A percentile compares a stretch with the other conserved stretches of the same genome.
Evolutionary conservation across 2,329 filamentous ascomycete genomes (phyloP).

Genomic region (Didymella segeticola): DNA sequence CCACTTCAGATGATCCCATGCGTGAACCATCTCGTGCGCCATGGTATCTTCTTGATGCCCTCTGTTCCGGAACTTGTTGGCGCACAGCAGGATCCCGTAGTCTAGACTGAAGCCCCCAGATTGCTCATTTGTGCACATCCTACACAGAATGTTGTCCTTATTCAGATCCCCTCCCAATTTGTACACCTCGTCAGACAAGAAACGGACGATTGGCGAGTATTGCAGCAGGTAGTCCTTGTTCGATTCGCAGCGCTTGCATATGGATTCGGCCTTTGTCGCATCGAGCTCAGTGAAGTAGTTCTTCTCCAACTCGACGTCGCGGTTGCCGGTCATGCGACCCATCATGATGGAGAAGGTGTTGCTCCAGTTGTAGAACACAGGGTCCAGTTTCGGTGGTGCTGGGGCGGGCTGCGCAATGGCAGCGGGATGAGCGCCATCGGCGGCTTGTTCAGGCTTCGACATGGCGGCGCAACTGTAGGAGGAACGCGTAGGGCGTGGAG

Average conservation of each 20-base stretch:
- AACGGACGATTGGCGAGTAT: slow-evolving; percentile 85
- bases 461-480: slow-evolving; percentile 19
- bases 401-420: slow-evolving; percentile 26
- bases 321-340: slow-evolving; percentile 57
- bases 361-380: slow-evolving; percentile 67
- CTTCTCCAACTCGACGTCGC: slow-evolving; percentile 36
- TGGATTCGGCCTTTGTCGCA: slow-evolving; percentile 73
- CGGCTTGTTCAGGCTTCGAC: slow-evolving; percentile 34
- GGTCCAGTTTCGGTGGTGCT: slow-evolving; percentile 37
- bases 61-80: slow-evolving; percentile 83
- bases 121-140: slow-evolving; percentile 75
- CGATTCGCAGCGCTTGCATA: slow-evolving; percentile 82
- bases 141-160: slow-evolving; percentile 78
- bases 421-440: slow-evolving; percentile 37
- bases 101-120: slow-evolving; percentile 85
- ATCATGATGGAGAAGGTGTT: slow-evolving; percentile 86
- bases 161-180: slow-evolving; percentile 80
- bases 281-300: slow-evolving; percentile 82
- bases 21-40: slow-evolving; percentile 97
- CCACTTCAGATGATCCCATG: slow-evolving; percentile 90
- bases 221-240: slow-evolving; percentile 83
- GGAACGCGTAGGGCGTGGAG: not conserved
- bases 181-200: slow-evolving; percentile 81
- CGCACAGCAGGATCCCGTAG: slow-evolving; percentile 89
- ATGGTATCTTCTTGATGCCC: slow-evolving; percentile 91